Base-by-base conservation (phyloP, 805 yeast genomes). In the Hyphopichia homilentoma region DNA sequence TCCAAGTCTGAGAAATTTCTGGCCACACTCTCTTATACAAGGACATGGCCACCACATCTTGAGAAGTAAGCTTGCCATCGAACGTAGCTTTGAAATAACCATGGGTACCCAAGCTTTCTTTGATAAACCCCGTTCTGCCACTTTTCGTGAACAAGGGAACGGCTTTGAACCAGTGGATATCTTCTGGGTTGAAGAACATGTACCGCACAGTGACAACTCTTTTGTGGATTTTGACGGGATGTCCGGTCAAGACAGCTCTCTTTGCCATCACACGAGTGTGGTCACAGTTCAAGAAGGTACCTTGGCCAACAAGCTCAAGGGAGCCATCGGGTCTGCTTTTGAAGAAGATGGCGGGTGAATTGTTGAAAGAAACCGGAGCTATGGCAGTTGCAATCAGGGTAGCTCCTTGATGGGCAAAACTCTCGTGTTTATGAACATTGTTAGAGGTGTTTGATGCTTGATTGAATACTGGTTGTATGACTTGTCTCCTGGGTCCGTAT, bases 51-150 rank as follows among this genome's bases (percentile, higher is more conserved):
- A 93, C 79, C 9, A 85, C 80, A 60, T 93, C 99, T 62, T 89
- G 97, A 0, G 96, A 83, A 32, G 84, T 79, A 49, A 94, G 67
- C 50, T 82, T 85, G 38, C 89, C 90, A 54, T 93, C 97, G 50
- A 93, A 93, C 6, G 84, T 83, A 16, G 97, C 96, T 65, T 93
- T 93, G 76, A 83, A 89, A 68, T 90, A 87, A 42, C 99, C 99
- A 57, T 93, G 98, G 2, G 98, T 93, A 64, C 99, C 99, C 67
- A 93, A 71, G 54, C 89, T 77, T 57, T 90, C 97, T 61, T 86
- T 90, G 56, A 94, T 90, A 59, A 84, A 84, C 34, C 99, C 99
- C 14, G 88, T 73, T 59, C 97, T 79, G 31, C 98, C 99, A 48
- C 81, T 73, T 57, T 85, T 87, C 25, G 97, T 89, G 60, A 87